Conservation (phyloP, 345 rosid species). For the Sonneratia caseolaris region DNA sequence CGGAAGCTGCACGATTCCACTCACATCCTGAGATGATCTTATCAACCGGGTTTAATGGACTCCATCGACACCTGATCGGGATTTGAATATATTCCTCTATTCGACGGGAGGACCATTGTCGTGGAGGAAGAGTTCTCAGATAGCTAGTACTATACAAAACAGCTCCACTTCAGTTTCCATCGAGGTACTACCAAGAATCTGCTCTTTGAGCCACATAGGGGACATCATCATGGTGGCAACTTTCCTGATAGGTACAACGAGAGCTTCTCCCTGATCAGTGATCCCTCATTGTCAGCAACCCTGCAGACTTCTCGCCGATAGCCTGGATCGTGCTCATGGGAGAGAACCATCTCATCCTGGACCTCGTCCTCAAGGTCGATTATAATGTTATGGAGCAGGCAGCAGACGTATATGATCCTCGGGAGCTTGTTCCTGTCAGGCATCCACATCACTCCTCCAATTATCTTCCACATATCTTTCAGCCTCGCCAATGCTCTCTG, state of each 20-base stretch:
- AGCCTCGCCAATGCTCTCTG: conserved; percentile 40
- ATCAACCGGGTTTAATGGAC: no score
- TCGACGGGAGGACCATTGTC: no score
- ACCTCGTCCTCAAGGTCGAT: conserved; percentile 45
- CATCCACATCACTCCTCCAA: conserved; percentile 57
- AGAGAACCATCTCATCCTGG: conserved; percentile 18
- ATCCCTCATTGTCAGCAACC: conserved; percentile 25
- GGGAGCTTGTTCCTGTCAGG: conserved; percentile 52
- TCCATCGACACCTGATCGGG: no score
- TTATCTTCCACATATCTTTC: conserved; percentile 52
- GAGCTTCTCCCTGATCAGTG: conserved; percentile 34
- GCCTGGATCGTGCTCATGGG: conserved; percentile 27
- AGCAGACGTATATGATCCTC: conserved; percentile 52
- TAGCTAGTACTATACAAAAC: no score
- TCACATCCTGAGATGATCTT: no score
- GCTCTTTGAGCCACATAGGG: not conserved
- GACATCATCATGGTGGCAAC: conserved; percentile 15
- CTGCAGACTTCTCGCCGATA: conserved; percentile 34
- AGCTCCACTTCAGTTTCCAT: no score
- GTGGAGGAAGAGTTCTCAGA: no score
- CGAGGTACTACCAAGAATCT: not conserved
- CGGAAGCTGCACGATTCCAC: no score
- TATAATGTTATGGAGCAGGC: conserved; percentile 57
- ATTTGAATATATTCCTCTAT: no score
- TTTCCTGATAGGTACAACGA: conserved; percentile 31